Conservation (phyloP, 108 stramenopile genomes). For the Stephanodiscus triporus region DNA sequence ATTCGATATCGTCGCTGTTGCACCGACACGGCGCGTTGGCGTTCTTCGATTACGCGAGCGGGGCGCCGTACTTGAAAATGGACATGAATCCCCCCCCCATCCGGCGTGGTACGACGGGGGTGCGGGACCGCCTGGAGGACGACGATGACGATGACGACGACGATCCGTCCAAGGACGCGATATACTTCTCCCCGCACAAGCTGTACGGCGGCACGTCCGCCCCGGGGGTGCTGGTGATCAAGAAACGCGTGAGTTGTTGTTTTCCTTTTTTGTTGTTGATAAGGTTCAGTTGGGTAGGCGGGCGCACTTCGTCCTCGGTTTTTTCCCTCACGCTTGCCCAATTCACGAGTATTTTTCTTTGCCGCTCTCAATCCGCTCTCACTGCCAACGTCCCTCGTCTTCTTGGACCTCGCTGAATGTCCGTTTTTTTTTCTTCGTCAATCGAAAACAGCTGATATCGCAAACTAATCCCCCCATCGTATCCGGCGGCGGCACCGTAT, state of each 20-base stretch:
- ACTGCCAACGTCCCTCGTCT: too few relatives aligned
- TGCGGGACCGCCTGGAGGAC: conserved; percentile 59
- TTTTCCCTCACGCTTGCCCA: too few relatives aligned
- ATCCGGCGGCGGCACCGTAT: conserved; percentile 97
- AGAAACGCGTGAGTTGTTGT: conserved; percentile 54
- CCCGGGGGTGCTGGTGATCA: conserved; percentile 90
- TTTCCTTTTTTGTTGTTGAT: background rate
- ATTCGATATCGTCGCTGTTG: conserved; percentile 74
- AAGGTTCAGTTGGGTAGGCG: too few relatives aligned
- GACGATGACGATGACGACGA: conserved; percentile 58
- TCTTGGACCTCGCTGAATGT: too few relatives aligned
- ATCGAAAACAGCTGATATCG: conserved; percentile 49
- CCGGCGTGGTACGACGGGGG: conserved; percentile 51
- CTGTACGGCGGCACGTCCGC: conserved; percentile 82
- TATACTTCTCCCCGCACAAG: conserved; percentile 87
- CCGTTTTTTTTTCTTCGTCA: background rate
- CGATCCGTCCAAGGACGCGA: conserved; percentile 78
- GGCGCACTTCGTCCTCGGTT: too few relatives aligned
- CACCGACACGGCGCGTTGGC: conserved; percentile 90
- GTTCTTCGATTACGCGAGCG: conserved; percentile 97
- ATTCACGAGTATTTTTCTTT: too few relatives aligned
- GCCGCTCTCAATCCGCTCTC: too few relatives aligned
- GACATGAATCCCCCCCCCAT: conserved; percentile 88
- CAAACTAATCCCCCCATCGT: conserved; percentile 72
- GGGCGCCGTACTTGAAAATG: conserved; percentile 89